Percentiles rank a stretch among this genome's conserved stretches.
Evolutionary conservation across 306 rosid species (phyloP).

Genomic region (Biancaea sappan): DNA sequence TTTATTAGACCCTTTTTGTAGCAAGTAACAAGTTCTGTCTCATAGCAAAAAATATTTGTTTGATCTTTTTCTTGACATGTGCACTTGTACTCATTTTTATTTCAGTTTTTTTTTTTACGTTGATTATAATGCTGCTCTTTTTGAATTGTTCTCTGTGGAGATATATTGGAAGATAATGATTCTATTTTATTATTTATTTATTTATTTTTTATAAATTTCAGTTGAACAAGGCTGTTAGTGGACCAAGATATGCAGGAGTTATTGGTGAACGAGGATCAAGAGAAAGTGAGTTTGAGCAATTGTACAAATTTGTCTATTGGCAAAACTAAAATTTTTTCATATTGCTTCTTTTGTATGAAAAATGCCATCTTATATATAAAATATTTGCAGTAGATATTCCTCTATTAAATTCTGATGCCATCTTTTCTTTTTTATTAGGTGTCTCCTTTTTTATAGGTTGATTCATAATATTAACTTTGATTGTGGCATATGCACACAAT

Average conservation of each 20-base stretch:
- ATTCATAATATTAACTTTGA: not conserved
- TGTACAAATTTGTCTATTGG: not conserved
- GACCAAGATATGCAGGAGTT: constrained; percentile 89
- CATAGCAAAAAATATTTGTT: not conserved
- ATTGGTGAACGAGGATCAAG: constrained; percentile 97
- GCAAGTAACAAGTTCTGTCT: constrained; percentile 16
- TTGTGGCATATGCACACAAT: not conserved
- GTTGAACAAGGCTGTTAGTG: constrained; percentile 94
- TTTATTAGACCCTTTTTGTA: constrained; percentile 19
- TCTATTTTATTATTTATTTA: too few species aligned
- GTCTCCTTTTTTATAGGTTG: not conserved
- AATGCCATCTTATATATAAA: not conserved
- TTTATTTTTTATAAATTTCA: too few species aligned
- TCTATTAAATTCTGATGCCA: constrained; percentile 20
- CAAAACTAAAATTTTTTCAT: not conserved
- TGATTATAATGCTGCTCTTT: constrained; percentile 22
- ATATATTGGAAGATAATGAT: constrained; percentile 1
- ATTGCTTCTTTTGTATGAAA: constrained; percentile 18
- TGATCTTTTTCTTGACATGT: constrained; percentile 25
- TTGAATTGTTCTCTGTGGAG: constrained; percentile 28
- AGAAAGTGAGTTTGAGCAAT: constrained; percentile 76
- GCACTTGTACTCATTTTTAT: constrained; percentile 11
- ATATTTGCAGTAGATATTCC: not conserved
- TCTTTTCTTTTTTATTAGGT: not conserved
- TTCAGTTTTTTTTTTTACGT: constrained; percentile 17